Evolutionary conservation across 345 rosid genomes (phyloP).

Genomic region (Lagerstroemia speciosa): DNA sequence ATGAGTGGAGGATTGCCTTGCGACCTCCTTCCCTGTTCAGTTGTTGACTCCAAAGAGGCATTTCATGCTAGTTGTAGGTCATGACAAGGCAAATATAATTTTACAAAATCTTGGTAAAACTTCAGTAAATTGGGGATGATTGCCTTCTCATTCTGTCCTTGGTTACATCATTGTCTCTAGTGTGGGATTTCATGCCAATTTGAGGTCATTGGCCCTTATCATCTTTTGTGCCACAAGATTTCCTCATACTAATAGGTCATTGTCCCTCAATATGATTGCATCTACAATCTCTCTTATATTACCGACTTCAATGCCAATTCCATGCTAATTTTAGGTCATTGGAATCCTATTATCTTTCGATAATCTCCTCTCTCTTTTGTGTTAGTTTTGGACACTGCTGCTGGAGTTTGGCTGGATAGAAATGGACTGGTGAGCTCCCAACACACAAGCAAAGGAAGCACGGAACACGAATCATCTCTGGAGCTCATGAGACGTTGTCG

Average conservation of each 20-base stretch:
- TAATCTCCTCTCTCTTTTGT: slow-evolving; percentile 8
- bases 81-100: no score
- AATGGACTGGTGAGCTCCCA: slow-evolving; percentile 81
- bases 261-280: not conserved
- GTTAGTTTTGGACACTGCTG: slow-evolving; percentile 93
- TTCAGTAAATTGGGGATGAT: no score
- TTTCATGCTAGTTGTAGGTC: no score
- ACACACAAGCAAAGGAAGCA: slow-evolving; percentile 49
- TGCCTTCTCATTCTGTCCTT: no score
- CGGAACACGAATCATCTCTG: slow-evolving; percentile 58
- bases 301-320: not conserved
- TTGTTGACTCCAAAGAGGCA: not conserved
- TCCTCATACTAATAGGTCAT: not conserved
- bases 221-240: not conserved
- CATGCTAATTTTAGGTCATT: not conserved
- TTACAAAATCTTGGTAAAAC: no score
- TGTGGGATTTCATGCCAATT: not conserved
- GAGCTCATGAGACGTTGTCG: slow-evolving; percentile 97
- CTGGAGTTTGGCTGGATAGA: slow-evolving; percentile 95
- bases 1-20: not conserved
- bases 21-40: not conserved
- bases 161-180: no score
- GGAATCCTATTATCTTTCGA: not conserved
- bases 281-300: not conserved
- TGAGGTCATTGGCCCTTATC: not conserved